Conservation (phyloP, 306 rosid species). For the Sindora glabra region DNA sequence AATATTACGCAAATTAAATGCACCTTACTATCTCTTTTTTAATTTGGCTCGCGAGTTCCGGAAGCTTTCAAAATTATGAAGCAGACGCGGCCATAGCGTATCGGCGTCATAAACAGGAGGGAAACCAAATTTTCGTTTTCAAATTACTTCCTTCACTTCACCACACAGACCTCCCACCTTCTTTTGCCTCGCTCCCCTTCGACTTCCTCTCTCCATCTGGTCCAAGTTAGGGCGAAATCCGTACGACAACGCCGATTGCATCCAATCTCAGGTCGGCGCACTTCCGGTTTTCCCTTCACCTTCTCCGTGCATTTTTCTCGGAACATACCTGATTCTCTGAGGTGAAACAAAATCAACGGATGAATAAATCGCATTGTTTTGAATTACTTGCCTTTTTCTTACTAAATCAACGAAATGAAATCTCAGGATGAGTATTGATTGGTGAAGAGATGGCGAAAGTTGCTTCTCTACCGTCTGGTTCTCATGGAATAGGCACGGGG, state of each 20-base stretch:
- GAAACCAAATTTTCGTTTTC: conserved; percentile 33
- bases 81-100: too few species aligned
- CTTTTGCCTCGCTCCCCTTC: background rate
- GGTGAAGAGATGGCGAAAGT: conserved; percentile 54
- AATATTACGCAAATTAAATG: too few species aligned
- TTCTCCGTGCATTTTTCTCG: too few species aligned
- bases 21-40: too few species aligned
- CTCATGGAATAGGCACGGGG: conserved; percentile 41
- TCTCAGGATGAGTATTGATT: conserved; percentile 6
- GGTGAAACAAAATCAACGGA: background rate
- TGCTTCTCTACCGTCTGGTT: conserved; percentile 43
- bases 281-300: background rate
- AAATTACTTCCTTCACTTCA: background rate
- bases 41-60: too few species aligned
- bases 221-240: conserved; percentile 6
- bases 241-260: background rate
- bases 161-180: background rate
- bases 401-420: background rate
- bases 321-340: background rate
- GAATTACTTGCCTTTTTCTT: background rate
- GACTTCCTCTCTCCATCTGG: background rate
- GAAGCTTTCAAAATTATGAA: too few species aligned
- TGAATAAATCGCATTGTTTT: background rate
- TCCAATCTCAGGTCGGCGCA: background rate
- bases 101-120: conserved; percentile 44